Conservation (phyloP, 805 yeast genomes). For the Ogataea methanolica region DNA sequence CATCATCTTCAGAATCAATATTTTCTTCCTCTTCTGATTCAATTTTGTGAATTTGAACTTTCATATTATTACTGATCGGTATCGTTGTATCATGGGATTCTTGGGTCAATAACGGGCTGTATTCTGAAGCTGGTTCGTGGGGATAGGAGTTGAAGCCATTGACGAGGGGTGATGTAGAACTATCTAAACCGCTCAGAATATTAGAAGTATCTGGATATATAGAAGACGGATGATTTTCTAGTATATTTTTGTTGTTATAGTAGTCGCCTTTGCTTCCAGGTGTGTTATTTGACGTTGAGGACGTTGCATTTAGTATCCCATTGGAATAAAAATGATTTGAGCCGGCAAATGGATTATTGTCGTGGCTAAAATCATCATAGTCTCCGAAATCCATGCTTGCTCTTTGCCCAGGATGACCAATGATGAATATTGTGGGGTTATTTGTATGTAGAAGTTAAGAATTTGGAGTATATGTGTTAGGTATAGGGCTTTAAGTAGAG, state of each 20-base stretch:
- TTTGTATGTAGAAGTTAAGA: too few relatives aligned
- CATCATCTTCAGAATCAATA: conserved; percentile 1
- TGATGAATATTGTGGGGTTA: too few relatives aligned
- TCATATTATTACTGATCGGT: not conserved
- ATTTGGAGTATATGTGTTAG: too few relatives aligned
- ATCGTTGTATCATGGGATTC: not conserved
- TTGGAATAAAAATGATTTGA: conserved; percentile 27
- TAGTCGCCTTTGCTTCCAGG: not conserved
- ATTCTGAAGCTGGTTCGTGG: too few relatives aligned
- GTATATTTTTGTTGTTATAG: not conserved
- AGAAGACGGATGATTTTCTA: not conserved
- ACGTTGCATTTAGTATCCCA: conserved; percentile 21
- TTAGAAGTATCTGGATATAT: not conserved
- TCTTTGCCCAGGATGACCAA: too few relatives aligned
- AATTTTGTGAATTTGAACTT: not conserved
- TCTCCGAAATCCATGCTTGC: conserved; percentile 24
- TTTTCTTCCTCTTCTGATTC: conserved; percentile 3
- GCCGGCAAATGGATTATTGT: conserved; percentile 34
- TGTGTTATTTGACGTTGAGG: not conserved
- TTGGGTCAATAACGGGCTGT: not conserved
- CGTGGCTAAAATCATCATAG: conserved; percentile 28
- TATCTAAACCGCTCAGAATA: not conserved
- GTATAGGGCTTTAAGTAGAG: too few relatives aligned
- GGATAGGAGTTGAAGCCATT: too few relatives aligned
- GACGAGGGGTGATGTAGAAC: not conserved